phyloP scores from a whole-genome alignment of 2,329 filamentous ascomycete species.

The Thelonectria rubi region DNA sequence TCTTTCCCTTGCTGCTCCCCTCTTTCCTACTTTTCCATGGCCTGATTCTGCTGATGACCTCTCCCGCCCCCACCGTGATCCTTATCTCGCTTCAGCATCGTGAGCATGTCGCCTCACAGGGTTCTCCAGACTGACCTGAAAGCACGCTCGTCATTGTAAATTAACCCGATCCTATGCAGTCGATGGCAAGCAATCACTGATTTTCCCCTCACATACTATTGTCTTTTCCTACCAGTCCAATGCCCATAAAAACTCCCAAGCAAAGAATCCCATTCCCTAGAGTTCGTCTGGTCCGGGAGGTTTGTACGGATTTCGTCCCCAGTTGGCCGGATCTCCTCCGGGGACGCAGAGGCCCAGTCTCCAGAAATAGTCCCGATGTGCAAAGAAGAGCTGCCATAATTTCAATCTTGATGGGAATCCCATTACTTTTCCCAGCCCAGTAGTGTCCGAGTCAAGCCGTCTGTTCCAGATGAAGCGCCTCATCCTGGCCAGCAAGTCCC shows the following conservation, averaged over 20 bases:
- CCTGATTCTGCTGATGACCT: not conserved
- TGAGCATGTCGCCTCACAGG: not conserved
- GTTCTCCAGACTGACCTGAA: too few relatives aligned
- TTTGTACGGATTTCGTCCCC: constrained; percentile 64
- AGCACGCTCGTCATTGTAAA: not conserved
- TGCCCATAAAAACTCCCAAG: constrained; percentile 10
- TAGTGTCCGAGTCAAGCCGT: constrained; percentile 38
- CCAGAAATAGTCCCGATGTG: constrained; percentile 98
- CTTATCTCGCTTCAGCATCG: constrained; percentile 28
- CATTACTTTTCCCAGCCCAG: constrained; percentile 43
- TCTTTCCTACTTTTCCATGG: not conserved
- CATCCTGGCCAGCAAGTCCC: constrained; percentile 42
- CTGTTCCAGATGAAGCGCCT: constrained; percentile 38
- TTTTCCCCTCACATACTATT: not conserved
- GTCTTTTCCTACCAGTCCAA: constrained; percentile 7
- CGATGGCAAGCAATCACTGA: too few relatives aligned
- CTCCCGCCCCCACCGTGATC: constrained; percentile 3
- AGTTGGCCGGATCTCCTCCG: constrained; percentile 75
- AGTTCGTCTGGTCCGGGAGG: constrained; percentile 50
- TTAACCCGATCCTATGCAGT: not conserved
- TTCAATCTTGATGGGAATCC: constrained; percentile 70
- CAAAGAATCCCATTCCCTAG: constrained; percentile 35
- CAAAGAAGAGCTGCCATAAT: constrained; percentile 93
- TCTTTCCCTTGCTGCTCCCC: not conserved
- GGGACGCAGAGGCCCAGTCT: constrained; percentile 89